A percentile compares a stretch with the other conserved stretches of the same genome.
Evolutionary conservation across 164 flowering plant genomes (phyloP).

Genomic region (Vitis rupestris): DNA sequence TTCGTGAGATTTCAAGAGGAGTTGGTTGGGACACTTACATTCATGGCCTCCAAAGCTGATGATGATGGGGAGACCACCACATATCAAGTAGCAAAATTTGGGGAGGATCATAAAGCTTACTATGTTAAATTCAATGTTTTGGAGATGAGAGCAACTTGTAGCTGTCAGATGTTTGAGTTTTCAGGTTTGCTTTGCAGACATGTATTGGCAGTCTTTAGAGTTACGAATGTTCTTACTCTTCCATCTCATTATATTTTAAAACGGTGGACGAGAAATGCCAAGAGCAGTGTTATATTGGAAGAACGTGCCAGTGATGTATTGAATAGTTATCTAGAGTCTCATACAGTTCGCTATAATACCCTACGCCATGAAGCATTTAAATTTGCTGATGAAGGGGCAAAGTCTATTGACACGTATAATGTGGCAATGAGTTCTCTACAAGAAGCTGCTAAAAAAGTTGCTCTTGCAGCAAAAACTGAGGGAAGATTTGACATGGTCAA

Average conservation of each 20-base stretch:
- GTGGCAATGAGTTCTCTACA: constrained; percentile 57
- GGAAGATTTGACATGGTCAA: constrained; percentile 38
- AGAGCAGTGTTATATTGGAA: constrained; percentile 64
- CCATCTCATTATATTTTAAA: constrained; percentile 68
- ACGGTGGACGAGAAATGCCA: constrained; percentile 87
- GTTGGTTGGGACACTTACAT: constrained; percentile 72
- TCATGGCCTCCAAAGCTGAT: constrained; percentile 65
- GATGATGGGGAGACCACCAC: constrained; percentile 58
- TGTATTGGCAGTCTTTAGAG: constrained; percentile 74
- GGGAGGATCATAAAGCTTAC: constrained; percentile 65
- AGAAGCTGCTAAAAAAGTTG: constrained; percentile 58
- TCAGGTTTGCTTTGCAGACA: constrained; percentile 85
- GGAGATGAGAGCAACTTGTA: constrained; percentile 75
- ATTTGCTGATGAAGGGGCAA: constrained; percentile 70
- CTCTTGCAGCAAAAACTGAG: constrained; percentile 47
- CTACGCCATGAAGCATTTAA: constrained; percentile 73
- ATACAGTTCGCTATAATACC: constrained; percentile 65
- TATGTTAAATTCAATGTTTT: constrained; percentile 64
- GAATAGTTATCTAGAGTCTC: constrained; percentile 59
- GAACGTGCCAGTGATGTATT: constrained; percentile 40
- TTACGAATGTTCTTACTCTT: constrained; percentile 76
- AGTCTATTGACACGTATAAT: constrained; percentile 41
- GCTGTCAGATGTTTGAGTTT: constrained; percentile 88
- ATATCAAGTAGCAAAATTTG: constrained; percentile 66
- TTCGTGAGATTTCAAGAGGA: constrained; percentile 79